Evolutionary conservation across 2,329 filamentous ascomycete genomes (phyloP), one percentile per base, ranked within the genome.

Genomic region (Helminthosporium solani): DNA sequence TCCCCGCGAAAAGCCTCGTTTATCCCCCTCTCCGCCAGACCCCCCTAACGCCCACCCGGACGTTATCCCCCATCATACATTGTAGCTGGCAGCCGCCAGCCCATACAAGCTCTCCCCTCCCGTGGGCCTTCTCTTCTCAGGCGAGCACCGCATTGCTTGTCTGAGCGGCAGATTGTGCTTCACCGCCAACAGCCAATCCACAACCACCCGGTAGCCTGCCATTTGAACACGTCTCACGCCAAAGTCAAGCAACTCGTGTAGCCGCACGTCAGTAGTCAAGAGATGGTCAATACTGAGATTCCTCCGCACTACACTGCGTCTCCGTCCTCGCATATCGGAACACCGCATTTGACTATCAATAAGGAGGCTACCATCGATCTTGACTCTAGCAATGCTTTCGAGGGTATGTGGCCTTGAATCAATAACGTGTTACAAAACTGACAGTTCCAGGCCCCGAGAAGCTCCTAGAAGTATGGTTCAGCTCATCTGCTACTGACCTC

Each of bases 401-500:
- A 99, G 79, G 92, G n/a, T n/a, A n/a, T n/a, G n/a, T n/a, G n/a
- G n/a, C n/a, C n/a, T n/a, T n/a, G n/a, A n/a, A n/a, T n/a, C n/a
- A n/a, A n/a, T n/a, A n/a, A n/a, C n/a, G n/a, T n/a, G n/a, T n/a
- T n/a, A n/a, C n/a, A n/a, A n/a, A n/a, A n/a, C n/a, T n/a, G n/a
- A n/a, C n/a, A n/a, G n/a, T n/a, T n/a, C n/a, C n/a, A n/a, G n/a
- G 92, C 49, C 94, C 94, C 35, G 94, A 99, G 78, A 99, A 99
- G 78, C 81, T 99, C 44, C 81, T 99, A 63, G 94, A 99, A 78
- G 92, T 99, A 67, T 99, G 94, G 94, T 97, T 99, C 70, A 87
- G 88, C 47, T 84, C 91, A 19, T 88, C 87, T 61, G 80, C 90
- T 40, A 78, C 82, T 55, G 78, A 85, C 50, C 79, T 95, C 31